These are phyloP conservation scores for Scenedesmus sp. DNA, from an alignment of 163 green algal genomes.

Conservation along the genomic window DNA sequence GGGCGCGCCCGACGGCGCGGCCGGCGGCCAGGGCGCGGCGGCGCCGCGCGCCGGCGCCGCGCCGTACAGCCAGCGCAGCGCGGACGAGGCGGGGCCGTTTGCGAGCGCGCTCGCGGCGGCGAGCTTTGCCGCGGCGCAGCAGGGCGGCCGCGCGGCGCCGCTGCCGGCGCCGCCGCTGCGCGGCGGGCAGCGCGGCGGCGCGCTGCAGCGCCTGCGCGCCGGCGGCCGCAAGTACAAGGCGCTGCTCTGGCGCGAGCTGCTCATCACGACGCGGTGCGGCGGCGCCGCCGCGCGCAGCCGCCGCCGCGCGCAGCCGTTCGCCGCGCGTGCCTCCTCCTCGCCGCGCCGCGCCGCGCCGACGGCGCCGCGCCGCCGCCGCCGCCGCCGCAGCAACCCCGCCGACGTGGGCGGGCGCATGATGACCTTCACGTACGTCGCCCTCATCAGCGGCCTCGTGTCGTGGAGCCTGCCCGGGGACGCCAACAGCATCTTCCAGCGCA, in stretches of 20 bases:
- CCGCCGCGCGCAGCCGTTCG: background rate
- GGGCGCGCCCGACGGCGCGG: no score
- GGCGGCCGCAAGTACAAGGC: conserved; percentile 48
- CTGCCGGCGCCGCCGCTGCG: no score
- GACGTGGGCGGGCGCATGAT: conserved; percentile 64
- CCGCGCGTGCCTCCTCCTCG: no score
- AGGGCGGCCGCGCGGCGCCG: no score
- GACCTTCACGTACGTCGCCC: conserved; percentile 60
- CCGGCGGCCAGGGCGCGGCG: no score
- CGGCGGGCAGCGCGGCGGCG: no score
- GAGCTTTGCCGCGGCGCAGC: no score
- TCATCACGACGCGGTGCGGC: conserved; percentile 42
- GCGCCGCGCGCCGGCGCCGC: no score
- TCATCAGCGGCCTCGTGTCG: conserved; percentile 53
- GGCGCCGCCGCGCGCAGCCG: conserved; percentile 5
- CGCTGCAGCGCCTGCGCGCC: background rate
- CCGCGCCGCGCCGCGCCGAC: background rate
- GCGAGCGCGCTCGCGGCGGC: background rate
- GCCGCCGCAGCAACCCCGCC: conserved; percentile 41
- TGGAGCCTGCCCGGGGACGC: conserved; percentile 47
- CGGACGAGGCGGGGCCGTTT: no score
- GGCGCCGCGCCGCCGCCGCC: background rate
- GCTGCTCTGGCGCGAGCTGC: conserved; percentile 59
- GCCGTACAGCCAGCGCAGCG: no score
- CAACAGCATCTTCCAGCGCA: conserved; percentile 30